Evolutionary conservation across 2,329 filamentous ascomycete species (phyloP).

Genomic region (Hypomyces perniciosus): DNA sequence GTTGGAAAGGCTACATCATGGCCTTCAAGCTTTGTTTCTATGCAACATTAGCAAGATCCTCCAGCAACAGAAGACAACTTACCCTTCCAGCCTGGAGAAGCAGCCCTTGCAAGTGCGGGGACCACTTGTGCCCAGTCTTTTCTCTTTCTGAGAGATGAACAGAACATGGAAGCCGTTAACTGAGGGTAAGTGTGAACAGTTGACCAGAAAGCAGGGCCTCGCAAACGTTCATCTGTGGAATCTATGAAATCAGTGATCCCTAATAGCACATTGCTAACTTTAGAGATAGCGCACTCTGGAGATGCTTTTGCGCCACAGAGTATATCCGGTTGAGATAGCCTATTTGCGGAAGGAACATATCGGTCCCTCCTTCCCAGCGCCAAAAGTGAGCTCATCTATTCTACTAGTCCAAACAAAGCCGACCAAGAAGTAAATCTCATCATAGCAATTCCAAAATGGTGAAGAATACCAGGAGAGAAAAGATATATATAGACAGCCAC

Average conservation of each 20-base stretch:
- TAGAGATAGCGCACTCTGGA: neutral
- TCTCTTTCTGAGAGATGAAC: constrained; percentile 32
- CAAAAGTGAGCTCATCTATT: too few species aligned
- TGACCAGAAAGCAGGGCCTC: too few species aligned
- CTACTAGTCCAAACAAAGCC: too few species aligned
- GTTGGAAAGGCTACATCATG: constrained; percentile 41
- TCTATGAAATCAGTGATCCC: neutral
- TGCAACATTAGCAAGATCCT: neutral
- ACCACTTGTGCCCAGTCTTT: constrained; percentile 30
- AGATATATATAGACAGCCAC: too few species aligned
- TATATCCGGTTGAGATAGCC: too few species aligned
- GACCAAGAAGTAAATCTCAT: too few species aligned
- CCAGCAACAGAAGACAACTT: constrained; percentile 8
- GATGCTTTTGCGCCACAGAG: too few species aligned
- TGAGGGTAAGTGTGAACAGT: too few species aligned
- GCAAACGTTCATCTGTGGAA: neutral
- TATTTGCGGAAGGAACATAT: too few species aligned
- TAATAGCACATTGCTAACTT: neutral
- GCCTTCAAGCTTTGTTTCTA: constrained; percentile 36
- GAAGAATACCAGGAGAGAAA: too few species aligned
- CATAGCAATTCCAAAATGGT: too few species aligned
- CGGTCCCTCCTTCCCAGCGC: too few species aligned
- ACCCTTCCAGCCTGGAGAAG: constrained; percentile 22
- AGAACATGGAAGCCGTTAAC: constrained; percentile 26
- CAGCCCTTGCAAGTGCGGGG: constrained; percentile 19